phyloP scores from a whole-genome alignment of 495 filamentous ascomycete species.

The Penicillium waksmanii region DNA sequence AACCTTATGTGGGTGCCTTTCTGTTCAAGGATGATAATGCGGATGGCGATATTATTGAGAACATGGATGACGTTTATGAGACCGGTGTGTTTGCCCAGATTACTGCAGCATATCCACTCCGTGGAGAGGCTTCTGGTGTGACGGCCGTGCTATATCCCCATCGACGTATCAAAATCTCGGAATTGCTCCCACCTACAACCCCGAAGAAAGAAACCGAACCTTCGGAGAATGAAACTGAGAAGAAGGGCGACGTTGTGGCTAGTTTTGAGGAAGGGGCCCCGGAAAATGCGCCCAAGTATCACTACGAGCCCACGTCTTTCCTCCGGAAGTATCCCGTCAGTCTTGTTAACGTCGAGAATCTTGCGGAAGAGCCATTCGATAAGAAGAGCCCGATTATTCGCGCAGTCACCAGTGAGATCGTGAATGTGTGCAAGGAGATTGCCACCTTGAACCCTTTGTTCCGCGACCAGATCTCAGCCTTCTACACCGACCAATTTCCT shows the following conservation, averaged over 20 bases:
- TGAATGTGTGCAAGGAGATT: constrained; percentile 97
- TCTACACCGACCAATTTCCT: constrained; percentile 91
- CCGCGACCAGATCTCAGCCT: constrained; percentile 94
- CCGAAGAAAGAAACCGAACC: constrained; percentile 41
- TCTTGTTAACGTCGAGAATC: constrained; percentile 91
- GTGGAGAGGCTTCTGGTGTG: constrained; percentile 75
- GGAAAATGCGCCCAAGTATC: constrained; percentile 50
- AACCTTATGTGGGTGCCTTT: constrained; percentile 97
- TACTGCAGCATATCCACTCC: constrained; percentile 88
- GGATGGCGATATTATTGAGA: constrained; percentile 89
- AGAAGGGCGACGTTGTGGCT: constrained; percentile 91
- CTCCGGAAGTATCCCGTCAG: constrained; percentile 87
- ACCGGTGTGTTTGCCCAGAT: constrained; percentile 97
- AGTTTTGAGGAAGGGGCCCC: constrained; percentile 84
- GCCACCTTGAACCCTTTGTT: constrained; percentile 93
- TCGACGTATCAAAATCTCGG: constrained; percentile 87
- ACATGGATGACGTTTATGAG: constrained; percentile 85
- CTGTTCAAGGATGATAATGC: constrained; percentile 94
- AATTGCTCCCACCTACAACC: constrained; percentile 69
- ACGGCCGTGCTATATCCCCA: constrained; percentile 96
- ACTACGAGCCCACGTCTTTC: constrained; percentile 90
- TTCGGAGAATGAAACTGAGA: constrained; percentile 66
- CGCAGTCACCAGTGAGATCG: constrained; percentile 94
- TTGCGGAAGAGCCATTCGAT: constrained; percentile 85
- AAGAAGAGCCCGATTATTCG: constrained; percentile 83